Evolutionary conservation across 1,139 yeast species (phyloP).

Genomic region (Blastobotrys petasosporus): DNA sequence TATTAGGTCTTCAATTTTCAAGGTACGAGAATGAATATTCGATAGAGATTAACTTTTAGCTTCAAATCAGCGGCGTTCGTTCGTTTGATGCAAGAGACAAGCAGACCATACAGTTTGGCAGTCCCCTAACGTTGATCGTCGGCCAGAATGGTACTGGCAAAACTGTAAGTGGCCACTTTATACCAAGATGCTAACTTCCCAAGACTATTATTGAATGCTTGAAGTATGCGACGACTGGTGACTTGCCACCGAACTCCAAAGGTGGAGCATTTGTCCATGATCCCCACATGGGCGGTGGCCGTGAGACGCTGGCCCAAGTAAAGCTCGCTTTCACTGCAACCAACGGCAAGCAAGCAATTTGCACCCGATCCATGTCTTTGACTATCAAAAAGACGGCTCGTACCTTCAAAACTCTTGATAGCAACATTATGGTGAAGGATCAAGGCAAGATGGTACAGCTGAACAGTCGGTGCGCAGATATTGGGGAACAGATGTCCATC

Average conservation of each 20-base stretch:
- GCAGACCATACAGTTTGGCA: constrained; percentile 84
- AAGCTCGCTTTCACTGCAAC: constrained; percentile 78
- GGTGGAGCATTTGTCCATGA: constrained; percentile 97
- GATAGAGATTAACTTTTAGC: constrained; percentile 32
- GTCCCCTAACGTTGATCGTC: constrained; percentile 86
- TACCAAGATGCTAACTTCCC: neutral
- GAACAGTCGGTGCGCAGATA: constrained; percentile 77
- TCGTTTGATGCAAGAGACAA: constrained; percentile 79
- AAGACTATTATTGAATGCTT: constrained; percentile 85
- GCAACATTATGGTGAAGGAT: constrained; percentile 48
- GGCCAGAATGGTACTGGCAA: constrained; percentile 99
- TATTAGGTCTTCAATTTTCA: constrained; percentile 30
- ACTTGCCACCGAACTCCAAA: constrained; percentile 89
- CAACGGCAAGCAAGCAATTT: constrained; percentile 72
- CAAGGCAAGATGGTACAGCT: constrained; percentile 66
- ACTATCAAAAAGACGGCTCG: constrained; percentile 53
- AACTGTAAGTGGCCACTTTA: constrained; percentile 41
- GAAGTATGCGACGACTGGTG: constrained; percentile 92
- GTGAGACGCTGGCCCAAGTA: constrained; percentile 81
- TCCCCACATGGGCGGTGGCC: constrained; percentile 66
- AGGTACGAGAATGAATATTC: constrained; percentile 18
- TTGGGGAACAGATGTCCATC: constrained; percentile 75
- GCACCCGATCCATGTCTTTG: constrained; percentile 78
- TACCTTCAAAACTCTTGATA: constrained; percentile 87
- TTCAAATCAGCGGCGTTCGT: constrained; percentile 84